phyloP scores from a whole-genome alignment of 768 basidiomycete species.

The Rhodotorula taiwanensis region DNA sequence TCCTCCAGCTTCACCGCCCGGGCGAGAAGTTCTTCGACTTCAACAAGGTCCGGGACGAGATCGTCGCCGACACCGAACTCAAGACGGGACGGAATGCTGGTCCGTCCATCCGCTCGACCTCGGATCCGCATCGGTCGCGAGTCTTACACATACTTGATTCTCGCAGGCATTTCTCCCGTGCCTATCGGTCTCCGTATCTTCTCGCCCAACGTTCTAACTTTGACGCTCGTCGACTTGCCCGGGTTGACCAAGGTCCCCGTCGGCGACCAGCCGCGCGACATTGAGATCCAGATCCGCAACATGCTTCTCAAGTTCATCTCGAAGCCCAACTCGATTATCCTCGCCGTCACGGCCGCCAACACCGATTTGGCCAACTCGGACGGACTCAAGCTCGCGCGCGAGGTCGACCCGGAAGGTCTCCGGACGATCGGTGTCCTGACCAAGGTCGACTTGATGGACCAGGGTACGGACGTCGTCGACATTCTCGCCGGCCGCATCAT shows the following conservation, averaged over 20 bases:
- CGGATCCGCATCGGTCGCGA: not conserved
- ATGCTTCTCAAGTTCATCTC: slow-evolving; percentile 95
- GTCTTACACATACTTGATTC: not conserved
- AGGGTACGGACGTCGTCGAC: slow-evolving; percentile 95
- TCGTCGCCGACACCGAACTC: slow-evolving; percentile 90
- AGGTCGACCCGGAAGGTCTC: slow-evolving; percentile 93
- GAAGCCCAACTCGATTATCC: slow-evolving; percentile 89
- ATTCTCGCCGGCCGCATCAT: slow-evolving; percentile 96
- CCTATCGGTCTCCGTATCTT: slow-evolving; percentile 97
- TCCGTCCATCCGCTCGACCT: slow-evolving; percentile 41
- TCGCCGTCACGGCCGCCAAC: slow-evolving; percentile 93
- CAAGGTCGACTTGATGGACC: slow-evolving; percentile 98
- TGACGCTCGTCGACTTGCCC: slow-evolving; percentile 94
- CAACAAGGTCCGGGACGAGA: slow-evolving; percentile 90
- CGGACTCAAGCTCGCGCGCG: slow-evolving; percentile 88
- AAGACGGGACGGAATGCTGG: slow-evolving; percentile 95
- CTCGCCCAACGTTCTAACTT: slow-evolving; percentile 92
- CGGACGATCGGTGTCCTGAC: slow-evolving; percentile 97
- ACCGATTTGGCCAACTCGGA: slow-evolving; percentile 98
- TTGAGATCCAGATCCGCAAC: slow-evolving; percentile 93
- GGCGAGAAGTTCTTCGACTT: slow-evolving; percentile 98
- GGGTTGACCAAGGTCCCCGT: slow-evolving; percentile 58
- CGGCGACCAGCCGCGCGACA: slow-evolving; percentile 79
- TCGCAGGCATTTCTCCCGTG: slow-evolving; percentile 77
- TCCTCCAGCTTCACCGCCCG: slow-evolving; percentile 55